Percentiles rank a stretch among this genome's conserved stretches.
Conservation (phyloP, 495 filamentous ascomycete genomes). For the Recurvomyces mirabilis region DNA sequence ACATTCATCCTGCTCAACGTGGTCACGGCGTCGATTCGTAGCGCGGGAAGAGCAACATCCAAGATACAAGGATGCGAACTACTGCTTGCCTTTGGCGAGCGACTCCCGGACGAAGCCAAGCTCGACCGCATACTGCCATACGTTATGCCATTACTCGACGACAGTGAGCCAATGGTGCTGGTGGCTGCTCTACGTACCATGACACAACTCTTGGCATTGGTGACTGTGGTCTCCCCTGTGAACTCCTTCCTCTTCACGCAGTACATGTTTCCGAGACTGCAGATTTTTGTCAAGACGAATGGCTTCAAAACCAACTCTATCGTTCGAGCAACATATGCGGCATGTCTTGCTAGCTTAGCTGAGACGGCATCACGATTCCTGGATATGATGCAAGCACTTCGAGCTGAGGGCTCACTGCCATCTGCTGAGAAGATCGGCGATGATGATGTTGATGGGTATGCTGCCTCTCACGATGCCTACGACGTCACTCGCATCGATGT, state of each 20-base stretch:
- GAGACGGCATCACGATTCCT: conserved; percentile 75
- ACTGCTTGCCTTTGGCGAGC: conserved; percentile 82
- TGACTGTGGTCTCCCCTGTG: conserved; percentile 78
- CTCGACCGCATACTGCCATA: conserved; percentile 90
- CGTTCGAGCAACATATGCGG: conserved; percentile 82
- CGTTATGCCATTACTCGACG: conserved; percentile 66
- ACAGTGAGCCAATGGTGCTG: conserved; percentile 70
- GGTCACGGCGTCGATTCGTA: conserved; percentile 76
- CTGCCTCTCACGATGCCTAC: conserved; percentile 66
- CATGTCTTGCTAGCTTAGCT: conserved; percentile 84
- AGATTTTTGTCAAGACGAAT: conserved; percentile 51
- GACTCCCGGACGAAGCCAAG: conserved; percentile 90
- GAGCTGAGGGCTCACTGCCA: conserved; percentile 71
- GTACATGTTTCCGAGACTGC: conserved; percentile 78
- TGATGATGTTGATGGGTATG: conserved; percentile 46
- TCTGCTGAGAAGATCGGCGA: conserved; percentile 72
- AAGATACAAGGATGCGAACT: conserved; percentile 86
- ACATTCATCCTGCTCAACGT: conserved; percentile 85
- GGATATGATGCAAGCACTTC: conserved; percentile 78
- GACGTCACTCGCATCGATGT: conserved; percentile 72
- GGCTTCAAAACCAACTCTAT: conserved; percentile 51
- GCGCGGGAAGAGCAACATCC: conserved; percentile 75
- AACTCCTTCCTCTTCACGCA: conserved; percentile 94
- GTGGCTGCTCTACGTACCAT: conserved; percentile 74
- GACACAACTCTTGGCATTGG: conserved; percentile 78